Base-by-base conservation (phyloP, 176 grass and related monocot genomes). In the Secale cereale region DNA sequence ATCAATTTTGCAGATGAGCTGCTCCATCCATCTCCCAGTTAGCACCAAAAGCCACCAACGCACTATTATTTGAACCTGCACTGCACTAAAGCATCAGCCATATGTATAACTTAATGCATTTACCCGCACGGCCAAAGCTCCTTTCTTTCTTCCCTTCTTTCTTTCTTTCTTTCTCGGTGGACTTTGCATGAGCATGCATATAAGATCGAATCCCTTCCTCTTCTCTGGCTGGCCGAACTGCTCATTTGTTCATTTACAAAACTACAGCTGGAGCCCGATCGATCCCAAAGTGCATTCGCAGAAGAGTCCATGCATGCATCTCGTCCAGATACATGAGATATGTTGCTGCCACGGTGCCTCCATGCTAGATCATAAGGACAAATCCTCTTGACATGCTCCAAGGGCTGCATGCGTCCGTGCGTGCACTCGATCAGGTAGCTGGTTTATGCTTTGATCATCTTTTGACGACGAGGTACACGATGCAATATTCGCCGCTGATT, bases 201-300 rank as follows among this genome's bases (percentile, higher is more conserved):
- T 76, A 52, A 79, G 76, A 64, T 88, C 19, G 78, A 76, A 67
- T 70, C 27, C n/a, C 36, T 27, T 73, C 22, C 63, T 73, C 60
- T 46, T 74, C 69, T 81, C 29, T 68, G 68, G 27, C 48, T 87
- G 45, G 68, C 3, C 17, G 3, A 17, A 80, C 75, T 75, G 70
- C 80, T 80, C 61, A 87, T 91, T 84, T 75, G 70, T 80, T 80
- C 61, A 87, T 91, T 84, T 84, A 83, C 76, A 76, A 70, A 70
- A 40, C 10, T 40, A 40, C 41, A 13, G 13, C 81, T 84, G 48
- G 46, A 87, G 25, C 32, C 45, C 43, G 23, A 40, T 28, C 10
- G 14, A 13, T 1, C 25, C 28, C 22, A 22, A 87, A 75, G 17
- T 16, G 85, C 20, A 62, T 40, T 20, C n/a, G 32, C 35, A 25